Evolutionary conservation across 352 stramenopile genomes (phyloP).

Genomic region (Saprolegnia parasitica): DNA sequence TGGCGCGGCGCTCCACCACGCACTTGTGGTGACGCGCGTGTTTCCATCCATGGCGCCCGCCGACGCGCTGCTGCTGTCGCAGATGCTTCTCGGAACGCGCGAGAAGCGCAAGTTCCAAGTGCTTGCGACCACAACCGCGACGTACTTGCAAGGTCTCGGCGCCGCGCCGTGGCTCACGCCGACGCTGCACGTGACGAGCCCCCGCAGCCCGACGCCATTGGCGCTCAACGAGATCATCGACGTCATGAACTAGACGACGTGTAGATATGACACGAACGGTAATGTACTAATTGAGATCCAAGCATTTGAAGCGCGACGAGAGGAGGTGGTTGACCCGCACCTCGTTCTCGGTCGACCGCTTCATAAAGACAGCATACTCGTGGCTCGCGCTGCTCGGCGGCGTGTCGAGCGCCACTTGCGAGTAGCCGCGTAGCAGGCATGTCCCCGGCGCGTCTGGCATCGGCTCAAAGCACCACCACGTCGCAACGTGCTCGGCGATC

Average conservation of each 20-base stretch:
- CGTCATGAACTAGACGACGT: constrained; percentile 11
- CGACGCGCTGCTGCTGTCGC: constrained; percentile 17
- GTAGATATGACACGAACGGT: too few relatives aligned
- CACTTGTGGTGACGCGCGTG: constrained; percentile 3
- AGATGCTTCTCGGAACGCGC: constrained; percentile 11
- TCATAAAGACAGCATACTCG: constrained; percentile 18
- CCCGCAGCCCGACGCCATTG: neutral
- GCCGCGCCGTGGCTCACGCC: constrained; percentile 15
- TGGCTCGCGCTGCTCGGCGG: neutral
- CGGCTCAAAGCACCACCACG: constrained; percentile 12
- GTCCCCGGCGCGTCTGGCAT: neutral
- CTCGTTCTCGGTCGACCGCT: constrained; percentile 12
- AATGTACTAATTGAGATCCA: constrained; percentile 5
- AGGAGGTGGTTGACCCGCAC: constrained; percentile 7
- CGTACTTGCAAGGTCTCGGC: constrained; percentile 27
- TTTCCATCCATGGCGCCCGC: constrained; percentile 14
- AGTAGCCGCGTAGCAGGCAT: constrained; percentile 7
- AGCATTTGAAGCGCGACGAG: constrained; percentile 1
- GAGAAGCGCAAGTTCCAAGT: constrained; percentile 29
- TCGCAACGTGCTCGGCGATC: constrained; percentile 11
- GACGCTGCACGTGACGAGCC: constrained; percentile 10
- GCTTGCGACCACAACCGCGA: constrained; percentile 14
- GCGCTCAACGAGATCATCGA: constrained; percentile 17
- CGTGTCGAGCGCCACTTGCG: constrained; percentile 11
- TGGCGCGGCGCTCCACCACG: constrained; percentile 16